Percentiles rank a stretch among this genome's conserved stretches.
Conservation (phyloP, 345 rosid genomes). For the Linum trigynum region DNA sequence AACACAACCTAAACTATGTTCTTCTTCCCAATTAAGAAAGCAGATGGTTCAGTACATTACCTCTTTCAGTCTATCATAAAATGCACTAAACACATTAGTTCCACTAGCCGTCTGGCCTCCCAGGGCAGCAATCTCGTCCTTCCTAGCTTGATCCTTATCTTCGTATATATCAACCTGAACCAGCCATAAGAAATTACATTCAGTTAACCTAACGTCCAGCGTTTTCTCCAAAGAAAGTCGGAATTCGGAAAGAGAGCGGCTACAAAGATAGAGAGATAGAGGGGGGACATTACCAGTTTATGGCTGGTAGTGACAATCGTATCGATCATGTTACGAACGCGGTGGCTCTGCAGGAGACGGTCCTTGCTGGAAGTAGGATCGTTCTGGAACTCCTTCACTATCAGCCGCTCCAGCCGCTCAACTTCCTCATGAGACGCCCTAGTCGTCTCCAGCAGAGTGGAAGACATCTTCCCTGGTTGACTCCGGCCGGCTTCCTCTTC, state of each 20-base stretch:
- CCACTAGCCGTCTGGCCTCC: slow-evolving; percentile 79
- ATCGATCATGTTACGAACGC: slow-evolving; percentile 77
- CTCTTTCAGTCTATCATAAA: slow-evolving; percentile 92
- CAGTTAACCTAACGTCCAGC: background rate
- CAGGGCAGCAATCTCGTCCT: slow-evolving; percentile 87
- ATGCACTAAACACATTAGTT: slow-evolving; percentile 65
- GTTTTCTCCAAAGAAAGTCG: background rate
- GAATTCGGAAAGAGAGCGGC: background rate
- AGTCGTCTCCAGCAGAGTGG: slow-evolving; percentile 81
- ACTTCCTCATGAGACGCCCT: slow-evolving; percentile 86
- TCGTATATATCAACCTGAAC: slow-evolving; percentile 72
- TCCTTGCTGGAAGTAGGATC: slow-evolving; percentile 62
- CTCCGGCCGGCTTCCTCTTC: background rate
- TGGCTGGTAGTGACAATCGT: slow-evolving; percentile 47
- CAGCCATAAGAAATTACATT: background rate
- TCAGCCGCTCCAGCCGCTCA: slow-evolving; percentile 71
- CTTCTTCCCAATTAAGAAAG: background rate
- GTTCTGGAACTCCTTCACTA: slow-evolving; percentile 83
- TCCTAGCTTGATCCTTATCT: slow-evolving; percentile 80
- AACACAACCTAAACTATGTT: background rate
- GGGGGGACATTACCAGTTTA: slow-evolving; percentile 42
- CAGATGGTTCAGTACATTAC: slow-evolving; percentile 20
- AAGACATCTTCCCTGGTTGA: slow-evolving; percentile 45
- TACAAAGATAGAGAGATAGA: background rate
- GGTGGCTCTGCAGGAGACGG: slow-evolving; percentile 79